Evolutionary conservation across 2,329 filamentous ascomycete species (phyloP).

Genomic region (Fusarium sp.): DNA sequence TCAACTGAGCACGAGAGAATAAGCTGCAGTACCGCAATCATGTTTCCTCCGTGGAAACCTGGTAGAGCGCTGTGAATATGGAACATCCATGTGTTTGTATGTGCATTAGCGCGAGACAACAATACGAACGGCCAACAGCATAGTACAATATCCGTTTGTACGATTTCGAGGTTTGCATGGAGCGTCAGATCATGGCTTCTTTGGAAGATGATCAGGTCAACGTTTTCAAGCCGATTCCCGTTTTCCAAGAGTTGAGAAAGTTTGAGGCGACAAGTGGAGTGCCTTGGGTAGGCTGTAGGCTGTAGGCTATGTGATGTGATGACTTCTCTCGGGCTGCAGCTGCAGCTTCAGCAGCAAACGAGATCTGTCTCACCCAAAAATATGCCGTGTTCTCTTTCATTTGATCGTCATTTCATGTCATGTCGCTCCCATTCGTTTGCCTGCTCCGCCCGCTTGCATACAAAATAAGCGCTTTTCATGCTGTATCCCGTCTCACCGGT

Average conservation of each 20-base stretch:
- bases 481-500: constrained; percentile 14
- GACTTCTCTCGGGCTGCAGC: not conserved
- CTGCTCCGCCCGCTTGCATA: not conserved
- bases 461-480: not conserved
- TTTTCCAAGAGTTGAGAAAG: not conserved
- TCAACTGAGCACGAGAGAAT: not conserved
- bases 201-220: not conserved
- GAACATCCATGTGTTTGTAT: not conserved
- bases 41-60: not conserved
- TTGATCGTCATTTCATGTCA: not conserved
- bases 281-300: not conserved
- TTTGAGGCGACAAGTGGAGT: not conserved
- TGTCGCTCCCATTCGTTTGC: not conserved
- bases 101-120: constrained; percentile 14
- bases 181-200: not conserved
- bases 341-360: not conserved
- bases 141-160: not conserved
- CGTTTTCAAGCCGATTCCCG: not conserved
- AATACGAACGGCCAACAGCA: not conserved
- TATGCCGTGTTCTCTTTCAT: not conserved
- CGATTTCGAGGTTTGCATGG: not conserved
- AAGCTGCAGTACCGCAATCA: not conserved
- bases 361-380: constrained; percentile 1
- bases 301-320: not conserved
- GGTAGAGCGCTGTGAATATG: not conserved